These are phyloP conservation scores for Plantago elongata DNA, from an alignment of 257 asterid species.

Conservation along the genomic window DNA sequence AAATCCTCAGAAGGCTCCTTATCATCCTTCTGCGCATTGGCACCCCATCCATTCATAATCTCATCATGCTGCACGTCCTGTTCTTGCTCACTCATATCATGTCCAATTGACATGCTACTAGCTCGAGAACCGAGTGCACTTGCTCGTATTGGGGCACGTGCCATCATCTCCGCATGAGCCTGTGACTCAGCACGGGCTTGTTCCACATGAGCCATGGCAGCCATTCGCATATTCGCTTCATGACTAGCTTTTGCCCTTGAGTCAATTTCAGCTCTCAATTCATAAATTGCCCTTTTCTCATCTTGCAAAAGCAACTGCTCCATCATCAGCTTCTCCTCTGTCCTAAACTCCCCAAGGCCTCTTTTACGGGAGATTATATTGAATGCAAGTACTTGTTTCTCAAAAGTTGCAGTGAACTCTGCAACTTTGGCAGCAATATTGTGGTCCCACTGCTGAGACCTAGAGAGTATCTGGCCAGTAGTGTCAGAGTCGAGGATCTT, in stretches of 20 bases:
- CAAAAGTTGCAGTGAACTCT: conserved; percentile 94
- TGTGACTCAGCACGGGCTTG: conserved; percentile 75
- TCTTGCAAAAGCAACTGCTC: conserved; percentile 86
- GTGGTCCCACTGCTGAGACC: conserved; percentile 99
- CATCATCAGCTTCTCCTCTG: conserved; percentile 95
- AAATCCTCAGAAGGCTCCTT: conserved; percentile 95
- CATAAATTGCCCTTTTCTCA: conserved; percentile 59
- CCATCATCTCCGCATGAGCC: conserved; percentile 79
- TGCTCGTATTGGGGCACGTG: conserved; percentile 61
- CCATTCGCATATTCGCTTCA: conserved; percentile 71
- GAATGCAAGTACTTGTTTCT: conserved; percentile 96
- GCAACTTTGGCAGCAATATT: conserved; percentile 93
- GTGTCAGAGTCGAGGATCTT: conserved; percentile 93
- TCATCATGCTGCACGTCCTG: conserved; percentile 58
- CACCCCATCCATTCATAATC: conserved; percentile 77
- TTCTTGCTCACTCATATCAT: conserved; percentile 56
- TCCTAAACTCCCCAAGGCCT: conserved; percentile 80
- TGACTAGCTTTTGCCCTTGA: conserved; percentile 57
- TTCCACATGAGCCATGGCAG: conserved; percentile 63
- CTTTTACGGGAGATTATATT: conserved; percentile 82
- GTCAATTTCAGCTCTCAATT: conserved; percentile 61
- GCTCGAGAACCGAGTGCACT: conserved; percentile 64
- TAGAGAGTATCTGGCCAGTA: conserved; percentile 77
- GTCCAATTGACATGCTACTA: conserved; percentile 34
- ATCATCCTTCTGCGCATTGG: conserved; percentile 65